Base-by-base conservation (phyloP, 495 filamentous ascomycete species). In the Penicillium verhagenii region DNA sequence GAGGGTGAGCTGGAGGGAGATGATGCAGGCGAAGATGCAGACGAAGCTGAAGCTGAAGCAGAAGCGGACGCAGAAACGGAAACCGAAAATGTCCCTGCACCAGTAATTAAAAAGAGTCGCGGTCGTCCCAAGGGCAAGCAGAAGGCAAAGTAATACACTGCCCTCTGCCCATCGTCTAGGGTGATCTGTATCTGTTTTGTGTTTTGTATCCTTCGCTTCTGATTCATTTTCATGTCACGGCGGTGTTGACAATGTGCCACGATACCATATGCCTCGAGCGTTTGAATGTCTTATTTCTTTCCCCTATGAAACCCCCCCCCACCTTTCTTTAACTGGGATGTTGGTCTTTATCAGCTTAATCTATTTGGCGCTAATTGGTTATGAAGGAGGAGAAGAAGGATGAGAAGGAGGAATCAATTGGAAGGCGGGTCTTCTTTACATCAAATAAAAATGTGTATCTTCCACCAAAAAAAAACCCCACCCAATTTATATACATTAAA, bases 111-210 rank as follows among this genome's bases (percentile, higher is more conserved):
- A 29, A 56, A 61, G 21, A 56, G 51, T 6, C 68, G 70, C 46
- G 74, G 72, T 50, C 66, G 74, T 13, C 71, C 73, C 13, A 74
- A 67, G 53, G 70, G 69, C 42, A 76, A 76, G 47, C 70, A 72
- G 59, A 76, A 72, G 65, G 59, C 65, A 3, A 46, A 54, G 13
- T 58, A 64, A 55, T n/a, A 60, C 29, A 49, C 20, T 18, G 33
- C 10, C 9, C 47, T 37, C n/a, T n/a, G n/a, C n/a, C n/a, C n/a
- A n/a, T n/a, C n/a, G n/a, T n/a, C n/a, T n/a, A n/a, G n/a, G 18
- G 35, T 40, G 21, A 18, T 35, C 38, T 21, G 21, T 51, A 35
- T 35, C 33, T n/a, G 33, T 35, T 35, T 29, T 20, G 19, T n/a
- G 33, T 35, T 35, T 29, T 20, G 19, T 45, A n/a, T n/a, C 23